These are phyloP conservation scores for Trypanosoma mega DNA, from an alignment of 208 protist genomes.

Conservation along the genomic window DNA sequence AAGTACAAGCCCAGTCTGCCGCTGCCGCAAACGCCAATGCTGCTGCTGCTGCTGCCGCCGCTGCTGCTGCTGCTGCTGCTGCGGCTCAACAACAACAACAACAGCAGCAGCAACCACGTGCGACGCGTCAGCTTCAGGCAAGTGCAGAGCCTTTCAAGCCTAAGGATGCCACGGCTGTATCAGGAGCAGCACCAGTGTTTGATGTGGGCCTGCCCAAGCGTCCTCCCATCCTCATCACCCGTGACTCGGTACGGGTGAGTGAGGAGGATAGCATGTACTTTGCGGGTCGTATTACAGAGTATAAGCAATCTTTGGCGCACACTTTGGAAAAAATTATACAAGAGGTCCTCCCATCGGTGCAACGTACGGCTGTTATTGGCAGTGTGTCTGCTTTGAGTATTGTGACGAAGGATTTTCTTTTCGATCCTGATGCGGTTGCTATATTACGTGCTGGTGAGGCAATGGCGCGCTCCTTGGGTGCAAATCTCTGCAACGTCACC, in stretches of 20 bases:
- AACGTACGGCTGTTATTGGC: conserved; percentile 92
- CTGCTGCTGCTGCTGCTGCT: conserved; percentile 2
- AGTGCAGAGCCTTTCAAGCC: conserved; percentile 88
- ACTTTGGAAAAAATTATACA: conserved; percentile 87
- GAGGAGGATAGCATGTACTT: conserved; percentile 34
- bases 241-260: conserved; percentile 46
- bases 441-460: conserved; percentile 64
- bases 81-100: conserved; percentile 23
- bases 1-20: conserved; percentile 8
- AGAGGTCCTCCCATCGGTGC: conserved; percentile 88
- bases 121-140: conserved; percentile 61
- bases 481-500: conserved; percentile 77
- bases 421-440: conserved; percentile 84
- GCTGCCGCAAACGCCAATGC: conserved; percentile 12
- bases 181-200: neutral
- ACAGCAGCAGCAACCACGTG: conserved; percentile 29
- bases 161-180: conserved; percentile 38
- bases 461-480: conserved; percentile 79
- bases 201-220: conserved; percentile 27
- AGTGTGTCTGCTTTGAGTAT: conserved; percentile 92
- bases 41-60: conserved; percentile 11
- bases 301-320: conserved; percentile 40
- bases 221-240: conserved; percentile 50
- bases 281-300: conserved; percentile 24
- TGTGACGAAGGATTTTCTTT: conserved; percentile 96